Conservation (phyloP, 257 asterid species). For the Petunia axillaris region DNA sequence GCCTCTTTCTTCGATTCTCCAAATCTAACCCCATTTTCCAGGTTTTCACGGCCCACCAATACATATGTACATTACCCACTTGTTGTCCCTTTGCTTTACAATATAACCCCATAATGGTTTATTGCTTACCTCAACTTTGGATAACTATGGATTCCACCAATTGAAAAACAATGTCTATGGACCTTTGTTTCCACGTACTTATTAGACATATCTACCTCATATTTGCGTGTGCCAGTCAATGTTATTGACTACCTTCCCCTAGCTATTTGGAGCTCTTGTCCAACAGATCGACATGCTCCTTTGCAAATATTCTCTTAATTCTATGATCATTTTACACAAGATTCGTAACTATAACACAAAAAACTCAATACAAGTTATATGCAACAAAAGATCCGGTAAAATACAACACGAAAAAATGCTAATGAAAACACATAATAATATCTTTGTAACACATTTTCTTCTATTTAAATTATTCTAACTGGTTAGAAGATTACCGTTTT, state of each 20-base stretch:
- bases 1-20: conserved; percentile 28
- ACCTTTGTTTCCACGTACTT: not conserved
- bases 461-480: too few species aligned
- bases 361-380: too few species aligned
- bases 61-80: not conserved
- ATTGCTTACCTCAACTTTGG: conserved; percentile 30
- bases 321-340: too few species aligned
- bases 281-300: too few species aligned
- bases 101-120: conserved; percentile 2
- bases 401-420: too few species aligned
- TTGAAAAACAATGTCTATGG: not conserved
- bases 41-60: conserved; percentile 43
- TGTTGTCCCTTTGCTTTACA: not conserved
- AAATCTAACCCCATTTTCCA: conserved; percentile 47
- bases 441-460: too few species aligned
- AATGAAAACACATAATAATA: too few species aligned
- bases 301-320: too few species aligned
- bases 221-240: not conserved
- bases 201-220: not conserved
- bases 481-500: too few species aligned
- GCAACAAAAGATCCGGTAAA: too few species aligned
- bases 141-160: conserved; percentile 29
- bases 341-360: too few species aligned
- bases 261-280: not conserved
- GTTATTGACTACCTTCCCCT: conserved; percentile 13